Base-by-base conservation (phyloP, 495 filamentous ascomycete species). In the Penicillium angulare region DNA sequence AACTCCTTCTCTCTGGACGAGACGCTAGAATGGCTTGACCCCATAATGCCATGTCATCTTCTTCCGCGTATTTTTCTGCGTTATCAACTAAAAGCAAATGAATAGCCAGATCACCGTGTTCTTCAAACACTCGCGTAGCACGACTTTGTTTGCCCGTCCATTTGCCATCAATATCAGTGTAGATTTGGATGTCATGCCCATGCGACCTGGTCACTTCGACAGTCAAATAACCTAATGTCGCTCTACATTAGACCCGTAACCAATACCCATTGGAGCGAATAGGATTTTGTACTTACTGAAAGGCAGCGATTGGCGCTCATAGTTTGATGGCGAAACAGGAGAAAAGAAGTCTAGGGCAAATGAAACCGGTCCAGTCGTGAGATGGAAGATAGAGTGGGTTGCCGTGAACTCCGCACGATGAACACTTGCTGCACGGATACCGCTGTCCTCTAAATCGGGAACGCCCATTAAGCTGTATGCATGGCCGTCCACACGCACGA, bases 241-340 rank as follows among this genome's bases (percentile, higher is more conserved):
- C 8, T 12, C 27, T 31, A 9, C 13, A 12, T 31, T 31, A 31
- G 27, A 7, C 13, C 27, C 2, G n/a, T n/a, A 20, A 46, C 16
- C 6, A n/a, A 18, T 18, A 7, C 17, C 13, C n/a, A n/a, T 27
- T 31, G 8, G 27, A 9, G 8, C 8, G 13, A 31, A 31, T 9
- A 6, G 27, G 5, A 31, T 31, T n/a, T n/a, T n/a, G 26, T 34
- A 35, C 64, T 53, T 57, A 71, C 83, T 82, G 26, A 88, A 92
- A 26, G 90, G 90, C 27, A 95, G 79, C 23, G 87, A 85, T 66
- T 96, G 90, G 50, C 88, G 79, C 33, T 92, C 60, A 16, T 89
- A 90, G 45, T 89, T 91, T 0, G 86, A 85, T 1, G 89, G 87
- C 0, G 90, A 92, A n/a, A 96, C 85, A 0, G 90, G 90, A 12